phyloP scores from a whole-genome alignment of 768 basidiomycete genomes.

The Russula sp. region DNA sequence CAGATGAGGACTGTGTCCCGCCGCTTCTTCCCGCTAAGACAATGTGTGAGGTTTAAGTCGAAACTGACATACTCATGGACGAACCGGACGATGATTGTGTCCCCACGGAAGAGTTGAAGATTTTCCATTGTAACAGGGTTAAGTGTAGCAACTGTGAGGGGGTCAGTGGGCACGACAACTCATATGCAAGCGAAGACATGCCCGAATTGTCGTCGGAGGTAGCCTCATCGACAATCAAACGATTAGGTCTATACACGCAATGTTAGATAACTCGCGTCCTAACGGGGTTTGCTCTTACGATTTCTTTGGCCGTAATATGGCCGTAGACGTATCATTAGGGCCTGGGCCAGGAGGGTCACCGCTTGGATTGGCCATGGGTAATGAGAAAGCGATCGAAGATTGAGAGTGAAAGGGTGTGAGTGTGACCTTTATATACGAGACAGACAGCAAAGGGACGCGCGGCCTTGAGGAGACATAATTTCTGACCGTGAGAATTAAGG shows the following conservation, averaged over 20 bases:
- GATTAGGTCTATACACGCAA: conserved; percentile 71
- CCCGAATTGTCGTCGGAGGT: conserved; percentile 95
- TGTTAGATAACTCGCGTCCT: conserved; percentile 29
- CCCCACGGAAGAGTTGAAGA: conserved; percentile 91
- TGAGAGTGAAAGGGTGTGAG: conserved; percentile 1
- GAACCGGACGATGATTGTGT: conserved; percentile 91
- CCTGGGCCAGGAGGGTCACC: conserved; percentile 82
- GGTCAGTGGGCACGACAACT: not conserved
- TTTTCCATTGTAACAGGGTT: conserved; percentile 97
- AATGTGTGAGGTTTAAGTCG: not conserved
- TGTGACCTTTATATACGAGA: conserved; percentile 21
- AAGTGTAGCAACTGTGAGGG: conserved; percentile 76
- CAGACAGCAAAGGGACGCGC: conserved; percentile 26
- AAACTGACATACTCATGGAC: conserved; percentile 27
- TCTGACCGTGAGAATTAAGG: conserved; percentile 23
- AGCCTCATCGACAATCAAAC: conserved; percentile 95
- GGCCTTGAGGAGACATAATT: conserved; percentile 12
- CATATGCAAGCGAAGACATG: conserved; percentile 37
- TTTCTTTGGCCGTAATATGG: conserved; percentile 96
- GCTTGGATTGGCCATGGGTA: conserved; percentile 72
- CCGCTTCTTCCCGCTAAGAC: conserved; percentile 87
- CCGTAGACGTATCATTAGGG: conserved; percentile 87
- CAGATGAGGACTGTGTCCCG: conserved; percentile 97
- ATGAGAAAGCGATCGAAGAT: not conserved
- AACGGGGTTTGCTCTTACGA: conserved; percentile 56